Conservation (phyloP, 768 basidiomycete species). For the Mycena pura region DNA sequence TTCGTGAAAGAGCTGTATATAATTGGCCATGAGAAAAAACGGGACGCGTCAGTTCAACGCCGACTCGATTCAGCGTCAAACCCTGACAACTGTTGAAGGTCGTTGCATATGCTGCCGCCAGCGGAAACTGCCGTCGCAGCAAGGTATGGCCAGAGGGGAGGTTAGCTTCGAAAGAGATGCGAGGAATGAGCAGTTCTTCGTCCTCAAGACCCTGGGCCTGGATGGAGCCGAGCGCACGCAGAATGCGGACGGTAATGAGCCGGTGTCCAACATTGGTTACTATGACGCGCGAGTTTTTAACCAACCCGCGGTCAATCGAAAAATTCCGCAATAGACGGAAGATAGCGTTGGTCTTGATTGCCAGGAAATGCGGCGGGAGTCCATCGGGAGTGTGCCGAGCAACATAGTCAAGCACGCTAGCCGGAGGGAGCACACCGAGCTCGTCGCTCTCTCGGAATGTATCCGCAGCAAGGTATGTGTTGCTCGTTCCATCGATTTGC, state of each 20-base stretch:
- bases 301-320: constrained; percentile 42
- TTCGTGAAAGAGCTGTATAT: constrained; percentile 5
- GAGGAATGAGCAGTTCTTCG: constrained; percentile 26
- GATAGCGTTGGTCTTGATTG: constrained; percentile 39
- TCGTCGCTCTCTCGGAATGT: constrained; percentile 19
- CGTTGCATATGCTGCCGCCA: constrained; percentile 46
- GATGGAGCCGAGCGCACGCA: background rate
- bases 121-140: constrained; percentile 42
- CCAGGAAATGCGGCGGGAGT: constrained; percentile 31
- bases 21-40: constrained; percentile 48
- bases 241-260: constrained; percentile 21
- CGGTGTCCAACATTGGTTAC: constrained; percentile 34
- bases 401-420: constrained; percentile 24
- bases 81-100: constrained; percentile 53
- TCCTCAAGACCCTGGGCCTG: background rate
- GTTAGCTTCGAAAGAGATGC: constrained; percentile 23
- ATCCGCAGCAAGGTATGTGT: constrained; percentile 25
- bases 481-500: constrained; percentile 25
- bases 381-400: constrained; percentile 18
- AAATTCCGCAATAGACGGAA: constrained; percentile 47
- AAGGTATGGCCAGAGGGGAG: constrained; percentile 39
- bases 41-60: constrained; percentile 41
- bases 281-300: constrained; percentile 47
- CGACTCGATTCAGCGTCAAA: constrained; percentile 44
- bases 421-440: constrained; percentile 12